Evolutionary conservation across 83 land plant genomes (phyloP), one percentile per base, ranked within the genome.

Genomic region (Picea mariana): DNA sequence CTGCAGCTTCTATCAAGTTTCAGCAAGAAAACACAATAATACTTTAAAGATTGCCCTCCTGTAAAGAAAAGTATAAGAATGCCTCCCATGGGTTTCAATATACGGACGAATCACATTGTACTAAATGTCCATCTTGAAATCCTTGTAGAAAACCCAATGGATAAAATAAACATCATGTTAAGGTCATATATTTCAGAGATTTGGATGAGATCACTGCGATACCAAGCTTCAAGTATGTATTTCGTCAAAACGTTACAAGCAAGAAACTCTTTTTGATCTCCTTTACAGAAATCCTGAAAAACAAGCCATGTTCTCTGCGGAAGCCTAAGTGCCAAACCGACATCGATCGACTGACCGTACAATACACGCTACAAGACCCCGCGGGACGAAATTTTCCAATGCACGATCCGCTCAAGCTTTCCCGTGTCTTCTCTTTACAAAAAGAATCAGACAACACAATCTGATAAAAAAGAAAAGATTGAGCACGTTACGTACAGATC

Each of bases 381-480:
- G 60, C 60, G 60, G 24, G 21, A 20, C 24, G 24, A n/a, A 64
- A 64, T 21, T 64, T 64, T 64, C 60, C 60, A 58, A 58, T 58
- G 60, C 60, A 58, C 60, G 67, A 64, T n/a, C 24, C 24, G 24
- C 26, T 23, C 11, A 20, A 20, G 67, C 24, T 64, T 20, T 64
- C 24, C 67, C 21, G 9, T 23, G 24, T 64, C 24, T 20, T 64
- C 21, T n/a, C 21, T 64, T 20, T n/a, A 64, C 7, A n/a, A 64
- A 64, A 64, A 64, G 27, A 67, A 67, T 24, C 31, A 24, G 31
- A 67, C 31, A 67, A 67, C 71, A 67, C 71, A 67, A 24, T 67
- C 31, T 67, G 31, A 11, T 9, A 67, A 21, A 24, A 67, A 24
- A 11, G 27, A 23, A 67, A 27, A 67, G 16, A 24, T 67, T 12